Evolutionary conservation across 1,284 basidiomycete species (phyloP).

Genomic region (Ceratobasidium sp.): DNA sequence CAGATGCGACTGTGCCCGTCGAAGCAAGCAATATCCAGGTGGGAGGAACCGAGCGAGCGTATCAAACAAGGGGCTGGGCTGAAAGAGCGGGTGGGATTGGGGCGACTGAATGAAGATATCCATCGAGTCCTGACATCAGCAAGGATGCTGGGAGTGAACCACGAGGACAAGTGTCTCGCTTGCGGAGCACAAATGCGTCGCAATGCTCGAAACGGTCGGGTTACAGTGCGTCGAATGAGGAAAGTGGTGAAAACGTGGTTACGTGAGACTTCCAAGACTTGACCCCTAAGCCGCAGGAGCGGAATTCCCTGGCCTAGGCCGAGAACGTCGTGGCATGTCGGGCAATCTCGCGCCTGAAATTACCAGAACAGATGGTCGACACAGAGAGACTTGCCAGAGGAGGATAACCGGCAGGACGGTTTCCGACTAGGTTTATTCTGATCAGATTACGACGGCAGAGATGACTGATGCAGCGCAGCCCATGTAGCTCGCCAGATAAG

Average conservation of each 20-base stretch:
- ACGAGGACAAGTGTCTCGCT: conserved; percentile 3
- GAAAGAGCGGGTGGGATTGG: conserved; percentile 8
- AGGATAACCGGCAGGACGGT: conserved; percentile 10
- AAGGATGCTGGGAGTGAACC: conserved; percentile 1
- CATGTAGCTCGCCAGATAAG: no score
- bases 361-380: background rate
- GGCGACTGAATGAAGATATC: conserved; percentile 21
- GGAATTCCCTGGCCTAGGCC: conserved; percentile 6
- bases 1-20: conserved; percentile 6
- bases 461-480: conserved; percentile 1
- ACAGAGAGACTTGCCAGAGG: background rate
- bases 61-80: conserved; percentile 24
- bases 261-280: conserved; percentile 27
- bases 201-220: background rate
- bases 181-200: conserved; percentile 1
- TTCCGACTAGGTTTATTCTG: background rate
- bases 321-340: conserved; percentile 3
- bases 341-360: conserved; percentile 3
- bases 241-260: conserved; percentile 14
- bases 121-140: conserved; percentile 20
- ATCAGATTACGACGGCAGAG: conserved; percentile 8
- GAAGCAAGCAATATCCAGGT: conserved; percentile 31
- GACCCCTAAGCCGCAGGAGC: conserved; percentile 3
- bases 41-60: conserved; percentile 15
- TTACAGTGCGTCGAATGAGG: conserved; percentile 3